These are phyloP conservation scores for Trebouxiophyceae sp. DNA, from an alignment of 163 green algal genomes.

Conservation along the genomic window DNA sequence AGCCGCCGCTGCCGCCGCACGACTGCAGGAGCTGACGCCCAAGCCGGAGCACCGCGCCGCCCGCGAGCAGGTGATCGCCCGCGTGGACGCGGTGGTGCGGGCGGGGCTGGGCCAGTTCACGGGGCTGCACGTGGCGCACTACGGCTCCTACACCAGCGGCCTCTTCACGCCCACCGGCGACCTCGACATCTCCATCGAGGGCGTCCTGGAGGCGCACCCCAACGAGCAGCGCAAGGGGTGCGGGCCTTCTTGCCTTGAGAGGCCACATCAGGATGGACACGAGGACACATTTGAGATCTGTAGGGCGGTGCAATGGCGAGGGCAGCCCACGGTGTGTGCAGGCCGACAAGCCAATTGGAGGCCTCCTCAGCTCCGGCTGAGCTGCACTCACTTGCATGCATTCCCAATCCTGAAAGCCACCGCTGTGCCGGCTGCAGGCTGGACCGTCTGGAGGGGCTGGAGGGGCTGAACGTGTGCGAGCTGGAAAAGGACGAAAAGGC, in stretches of 20 bases:
- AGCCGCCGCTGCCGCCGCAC: too few species aligned
- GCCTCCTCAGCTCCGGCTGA: too few species aligned
- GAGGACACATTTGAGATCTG: too few species aligned
- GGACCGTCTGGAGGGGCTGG: neutral
- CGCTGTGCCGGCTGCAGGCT: neutral
- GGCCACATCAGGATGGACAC: too few species aligned
- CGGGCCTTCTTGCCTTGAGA: too few species aligned
- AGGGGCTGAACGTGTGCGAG: neutral
- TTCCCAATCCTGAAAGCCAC: too few species aligned
- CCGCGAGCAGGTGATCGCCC: neutral
- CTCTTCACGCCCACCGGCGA: constrained; percentile 36
- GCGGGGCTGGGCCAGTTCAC: constrained; percentile 4
- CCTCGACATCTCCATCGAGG: constrained; percentile 42
- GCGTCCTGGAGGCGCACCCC: neutral
- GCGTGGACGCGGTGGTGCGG: neutral
- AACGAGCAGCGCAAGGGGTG: too few species aligned
- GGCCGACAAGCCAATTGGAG: too few species aligned
- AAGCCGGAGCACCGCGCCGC: neutral
- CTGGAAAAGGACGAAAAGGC: constrained; percentile 28
- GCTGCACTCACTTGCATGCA: too few species aligned
- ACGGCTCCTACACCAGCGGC: constrained; percentile 38
- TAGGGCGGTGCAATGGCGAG: too few species aligned
- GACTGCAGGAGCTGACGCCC: constrained; percentile 9
- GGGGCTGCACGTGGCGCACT: constrained; percentile 21
- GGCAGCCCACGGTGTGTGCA: too few species aligned